Conservation (phyloP, 495 filamentous ascomycete species). For the Trichocladium uniseriatum region DNA sequence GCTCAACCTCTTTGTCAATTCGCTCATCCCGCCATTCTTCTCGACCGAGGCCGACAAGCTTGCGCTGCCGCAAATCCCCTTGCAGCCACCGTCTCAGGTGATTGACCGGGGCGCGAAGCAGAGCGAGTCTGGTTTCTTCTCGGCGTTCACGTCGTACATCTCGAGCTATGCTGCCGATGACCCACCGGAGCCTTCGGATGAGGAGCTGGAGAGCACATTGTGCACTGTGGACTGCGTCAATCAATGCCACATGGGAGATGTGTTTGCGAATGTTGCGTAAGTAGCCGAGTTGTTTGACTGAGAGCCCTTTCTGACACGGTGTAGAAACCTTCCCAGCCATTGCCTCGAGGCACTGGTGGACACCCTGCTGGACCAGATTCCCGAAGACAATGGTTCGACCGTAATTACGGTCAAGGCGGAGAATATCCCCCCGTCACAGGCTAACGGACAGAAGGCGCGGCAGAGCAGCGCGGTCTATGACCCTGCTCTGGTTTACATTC, state of each 20-base stretch:
- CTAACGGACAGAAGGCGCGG: slow-evolving; percentile 48
- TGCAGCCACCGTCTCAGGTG: slow-evolving; percentile 85
- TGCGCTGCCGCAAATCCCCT: slow-evolving; percentile 71
- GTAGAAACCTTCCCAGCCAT: slow-evolving; percentile 58
- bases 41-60: slow-evolving; percentile 58
- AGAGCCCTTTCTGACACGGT: slow-evolving; percentile 2
- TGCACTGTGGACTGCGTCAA: slow-evolving; percentile 92
- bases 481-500: slow-evolving; percentile 73
- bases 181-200: slow-evolving; percentile 92
- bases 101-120: slow-evolving; percentile 76
- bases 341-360: slow-evolving; percentile 59
- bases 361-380: slow-evolving; percentile 70
- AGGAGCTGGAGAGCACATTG: slow-evolving; percentile 91
- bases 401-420: slow-evolving; percentile 87
- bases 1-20: slow-evolving; percentile 94
- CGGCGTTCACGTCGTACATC: slow-evolving; percentile 88
- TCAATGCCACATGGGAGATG: slow-evolving; percentile 72
- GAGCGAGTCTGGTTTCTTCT: slow-evolving; percentile 76
- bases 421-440: slow-evolving; percentile 45
- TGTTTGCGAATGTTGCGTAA: slow-evolving; percentile 79
- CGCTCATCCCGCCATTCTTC: slow-evolving; percentile 79
- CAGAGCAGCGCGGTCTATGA: slow-evolving; percentile 62
- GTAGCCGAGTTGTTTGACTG: slow-evolving; percentile 18
- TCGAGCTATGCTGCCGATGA: slow-evolving; percentile 98
- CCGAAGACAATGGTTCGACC: slow-evolving; percentile 69